These are phyloP conservation scores for Leccinum brunneo-olivaceum DNA, from an alignment of 1,284 basidiomycete species.

Conservation along the genomic window DNA sequence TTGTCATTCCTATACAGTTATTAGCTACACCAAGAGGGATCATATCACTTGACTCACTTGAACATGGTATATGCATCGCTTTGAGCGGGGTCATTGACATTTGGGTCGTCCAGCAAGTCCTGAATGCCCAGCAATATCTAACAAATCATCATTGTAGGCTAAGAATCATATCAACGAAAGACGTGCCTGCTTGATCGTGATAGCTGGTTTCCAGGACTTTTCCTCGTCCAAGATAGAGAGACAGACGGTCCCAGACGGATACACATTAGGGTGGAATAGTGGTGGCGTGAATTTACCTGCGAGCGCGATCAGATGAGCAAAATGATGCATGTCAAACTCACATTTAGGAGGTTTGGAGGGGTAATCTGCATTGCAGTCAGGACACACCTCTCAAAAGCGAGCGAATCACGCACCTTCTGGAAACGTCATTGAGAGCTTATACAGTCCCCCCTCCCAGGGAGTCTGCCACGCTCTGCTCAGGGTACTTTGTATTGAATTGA, in stretches of 20 bases:
- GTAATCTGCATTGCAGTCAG: conserved; percentile 58
- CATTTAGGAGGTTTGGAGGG: conserved; percentile 96
- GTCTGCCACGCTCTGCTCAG: conserved; percentile 53
- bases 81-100: conserved; percentile 92
- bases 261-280: conserved; percentile 97
- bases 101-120: conserved; percentile 90
- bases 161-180: background rate
- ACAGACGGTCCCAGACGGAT: conserved; percentile 97
- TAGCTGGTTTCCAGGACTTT: conserved; percentile 98
- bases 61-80: conserved; percentile 97
- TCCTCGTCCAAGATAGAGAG: conserved; percentile 98
- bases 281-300: conserved; percentile 95
- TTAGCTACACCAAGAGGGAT: conserved; percentile 6
- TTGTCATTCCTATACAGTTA: conserved; percentile 71
- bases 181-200: conserved; percentile 94
- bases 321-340: conserved; percentile 31
- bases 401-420: conserved; percentile 68
- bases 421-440: conserved; percentile 90
- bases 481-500: conserved; percentile 12
- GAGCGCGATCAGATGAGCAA: conserved; percentile 5
- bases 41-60: conserved; percentile 65
- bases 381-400: background rate
- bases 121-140: conserved; percentile 95
- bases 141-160: background rate
- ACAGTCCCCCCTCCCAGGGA: conserved; percentile 93